A percentile compares a stretch with the other conserved stretches of the same genome.
These are phyloP conservation scores for Pseudogymnoascus sp. DNA, from an alignment of 2,329 filamentous ascomycete genomes.

Conservation along the genomic window DNA sequence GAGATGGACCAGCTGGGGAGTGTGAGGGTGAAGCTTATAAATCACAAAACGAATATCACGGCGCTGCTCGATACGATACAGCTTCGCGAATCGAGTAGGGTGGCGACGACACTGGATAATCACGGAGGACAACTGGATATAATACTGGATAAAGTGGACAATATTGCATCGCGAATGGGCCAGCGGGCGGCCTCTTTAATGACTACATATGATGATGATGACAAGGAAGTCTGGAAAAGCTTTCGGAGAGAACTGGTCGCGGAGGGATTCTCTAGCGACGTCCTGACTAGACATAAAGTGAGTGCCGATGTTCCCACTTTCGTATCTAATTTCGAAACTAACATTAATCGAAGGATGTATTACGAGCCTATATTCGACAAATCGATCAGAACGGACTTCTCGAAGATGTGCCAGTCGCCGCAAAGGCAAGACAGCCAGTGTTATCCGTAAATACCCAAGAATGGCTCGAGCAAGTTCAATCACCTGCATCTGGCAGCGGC, in stretches of 20 bases:
- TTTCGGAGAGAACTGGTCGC: conserved; percentile 50
- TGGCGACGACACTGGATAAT: conserved; percentile 24
- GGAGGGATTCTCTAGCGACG: conserved; percentile 49
- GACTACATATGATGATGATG: conserved; percentile 33
- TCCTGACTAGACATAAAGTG: conserved; percentile 52
- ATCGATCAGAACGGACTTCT: conserved; percentile 49
- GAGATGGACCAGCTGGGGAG: conserved; percentile 27
- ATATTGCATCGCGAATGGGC: conserved; percentile 45
- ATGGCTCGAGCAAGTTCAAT: conserved; percentile 21
- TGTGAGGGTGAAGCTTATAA: conserved; percentile 36
- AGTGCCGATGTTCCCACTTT: conserved; percentile 15
- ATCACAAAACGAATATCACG: conserved; percentile 45
- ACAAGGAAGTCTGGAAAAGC: conserved; percentile 48
- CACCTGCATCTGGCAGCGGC: conserved; percentile 11
- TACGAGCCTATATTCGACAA: conserved; percentile 53
- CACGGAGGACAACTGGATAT: conserved; percentile 37
- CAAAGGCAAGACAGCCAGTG: conserved; percentile 27
- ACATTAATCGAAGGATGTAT: conserved; percentile 40
- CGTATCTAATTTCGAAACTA: conserved; percentile 15
- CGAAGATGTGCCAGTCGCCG: conserved; percentile 34
- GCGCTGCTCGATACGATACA: conserved; percentile 51
- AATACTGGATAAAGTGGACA: conserved; percentile 54
- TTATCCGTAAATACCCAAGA: conserved; percentile 17
- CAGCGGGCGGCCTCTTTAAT: conserved; percentile 31
- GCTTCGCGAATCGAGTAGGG: conserved; percentile 39